Base-by-base conservation (phyloP, 441 rosid genomes). In the Kokia cookei region DNA sequence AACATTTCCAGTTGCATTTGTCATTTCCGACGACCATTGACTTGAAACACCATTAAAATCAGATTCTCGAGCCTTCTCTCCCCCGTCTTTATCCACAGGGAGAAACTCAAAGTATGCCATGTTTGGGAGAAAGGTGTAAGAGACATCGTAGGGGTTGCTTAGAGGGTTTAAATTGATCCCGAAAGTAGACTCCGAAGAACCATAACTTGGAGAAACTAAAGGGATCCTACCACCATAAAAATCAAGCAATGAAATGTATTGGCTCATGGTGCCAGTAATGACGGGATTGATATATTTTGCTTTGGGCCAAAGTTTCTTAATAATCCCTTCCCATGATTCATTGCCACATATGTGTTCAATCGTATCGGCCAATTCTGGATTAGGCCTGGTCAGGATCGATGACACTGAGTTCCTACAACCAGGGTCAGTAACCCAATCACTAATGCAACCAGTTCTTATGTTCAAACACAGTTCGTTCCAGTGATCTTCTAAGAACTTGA, bases 91-190 rank as follows among this genome's bases (percentile, higher is more conserved):
- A 72, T 84, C 76, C 72, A 86, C 81, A 1, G 87, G 86, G 45
- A 93, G 70, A 86, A 93, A 93, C 80, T 93, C 97, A 50, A 89
- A 89, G 77, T 85, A 93, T 69, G 94, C 90, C 94, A 91, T 88
- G 76, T 88, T 87, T 0, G 94, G 92, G 61, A 93, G 82, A 73
- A 91, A 85, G 40, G 94, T 84, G 72, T 93, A 93, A 32, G 94
- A 85, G 27, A 93, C 88, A 57, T 89, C 90, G 17, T 75, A 83
- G 57, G 96, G 94, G 14, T 83, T 65, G 76, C 96, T 73, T 10
- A 91, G 60, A n/a, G 94, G 97, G 54, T 86, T 83, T 3, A 88
- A 78, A 71, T 93, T 93, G 80, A 93, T 83, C 60, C 96, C 96
- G 1, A 90, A 86, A 48, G 80, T 86, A 45, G 91, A 85, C 79